Conservation (phyloP, 169 alveolate species). For the Perkinsus marinus region DNA sequence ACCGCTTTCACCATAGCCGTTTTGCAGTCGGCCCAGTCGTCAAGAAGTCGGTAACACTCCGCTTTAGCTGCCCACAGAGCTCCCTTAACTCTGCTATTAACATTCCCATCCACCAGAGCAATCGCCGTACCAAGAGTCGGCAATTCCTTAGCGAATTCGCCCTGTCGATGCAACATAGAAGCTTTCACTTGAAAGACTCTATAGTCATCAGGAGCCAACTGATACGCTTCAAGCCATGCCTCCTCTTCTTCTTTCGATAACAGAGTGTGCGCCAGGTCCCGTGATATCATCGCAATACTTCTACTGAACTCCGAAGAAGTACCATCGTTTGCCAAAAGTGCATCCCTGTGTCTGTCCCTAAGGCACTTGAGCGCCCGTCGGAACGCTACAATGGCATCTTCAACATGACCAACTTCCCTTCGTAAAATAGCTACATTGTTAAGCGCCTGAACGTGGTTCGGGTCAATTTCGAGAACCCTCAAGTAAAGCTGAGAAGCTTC, state of each 20-base stretch:
- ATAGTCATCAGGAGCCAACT: not conserved
- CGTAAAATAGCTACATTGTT: constrained; percentile 25
- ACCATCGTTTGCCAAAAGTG: constrained; percentile 16
- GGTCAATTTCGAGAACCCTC: constrained; percentile 4
- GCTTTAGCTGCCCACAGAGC: not conserved
- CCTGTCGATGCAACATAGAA: not conserved
- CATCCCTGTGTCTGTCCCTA: not conserved
- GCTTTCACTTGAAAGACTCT: not conserved
- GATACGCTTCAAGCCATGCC: not conserved
- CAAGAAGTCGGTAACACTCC: not conserved
- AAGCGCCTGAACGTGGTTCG: constrained; percentile 26
- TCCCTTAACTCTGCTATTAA: not conserved
- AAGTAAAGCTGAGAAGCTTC: not conserved
- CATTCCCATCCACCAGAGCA: not conserved
- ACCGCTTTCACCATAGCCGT: not conserved
- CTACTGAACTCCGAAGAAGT: too few species aligned
- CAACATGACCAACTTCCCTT: constrained; percentile 22
- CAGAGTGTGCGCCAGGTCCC: not conserved
- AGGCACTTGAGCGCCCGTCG: not conserved
- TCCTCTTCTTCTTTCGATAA: not conserved
- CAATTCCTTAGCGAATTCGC: not conserved
- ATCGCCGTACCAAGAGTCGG: not conserved
- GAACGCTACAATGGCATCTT: constrained; percentile 6
- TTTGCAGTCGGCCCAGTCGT: not conserved
- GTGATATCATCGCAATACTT: not conserved